Percentiles rank a stretch among this genome's conserved stretches.
Conservation (phyloP, 192 early-diverging fungal genomes). For the Allomyces arbusculus region DNA sequence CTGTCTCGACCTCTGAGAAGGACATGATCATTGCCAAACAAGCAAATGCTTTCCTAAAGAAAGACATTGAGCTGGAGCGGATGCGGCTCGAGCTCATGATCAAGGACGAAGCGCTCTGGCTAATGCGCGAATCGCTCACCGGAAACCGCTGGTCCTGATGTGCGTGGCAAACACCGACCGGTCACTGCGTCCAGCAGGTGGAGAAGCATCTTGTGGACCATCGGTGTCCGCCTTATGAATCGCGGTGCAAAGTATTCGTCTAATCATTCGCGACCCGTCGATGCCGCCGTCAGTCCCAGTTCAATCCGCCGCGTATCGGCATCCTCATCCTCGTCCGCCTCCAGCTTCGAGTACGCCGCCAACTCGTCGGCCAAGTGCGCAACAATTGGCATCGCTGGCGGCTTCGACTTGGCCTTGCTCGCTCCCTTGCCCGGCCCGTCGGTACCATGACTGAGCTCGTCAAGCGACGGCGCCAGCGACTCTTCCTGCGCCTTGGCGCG, state of each 20-base stretch:
- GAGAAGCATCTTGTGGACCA: too few relatives aligned
- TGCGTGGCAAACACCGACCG: too few relatives aligned
- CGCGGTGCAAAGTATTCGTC: too few relatives aligned
- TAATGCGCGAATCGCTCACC: constrained; percentile 6
- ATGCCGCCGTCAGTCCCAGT: not conserved
- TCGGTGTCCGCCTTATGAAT: too few relatives aligned
- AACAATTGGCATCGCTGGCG: not conserved
- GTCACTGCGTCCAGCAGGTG: too few relatives aligned
- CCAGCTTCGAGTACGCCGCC: not conserved
- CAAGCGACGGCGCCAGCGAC: too few relatives aligned
- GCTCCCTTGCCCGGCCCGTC: too few relatives aligned
- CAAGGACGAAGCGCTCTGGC: constrained; percentile 1
- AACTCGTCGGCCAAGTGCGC: not conserved
- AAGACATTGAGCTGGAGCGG: not conserved
- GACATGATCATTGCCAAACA: too few relatives aligned
- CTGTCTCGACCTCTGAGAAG: too few relatives aligned
- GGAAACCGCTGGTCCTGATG: not conserved
- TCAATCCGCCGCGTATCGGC: not conserved
- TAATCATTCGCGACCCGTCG: too few relatives aligned
- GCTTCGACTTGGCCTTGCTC: not conserved
- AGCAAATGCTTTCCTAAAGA: not conserved
- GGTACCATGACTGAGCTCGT: too few relatives aligned
- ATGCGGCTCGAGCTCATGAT: not conserved
- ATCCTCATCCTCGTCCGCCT: not conserved
- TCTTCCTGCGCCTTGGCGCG: not conserved